A percentile compares a stretch with the other conserved stretches of the same genome.
Evolutionary conservation across 2,329 filamentous ascomycete species (phyloP).

Genomic region (Fusarium sp.): DNA sequence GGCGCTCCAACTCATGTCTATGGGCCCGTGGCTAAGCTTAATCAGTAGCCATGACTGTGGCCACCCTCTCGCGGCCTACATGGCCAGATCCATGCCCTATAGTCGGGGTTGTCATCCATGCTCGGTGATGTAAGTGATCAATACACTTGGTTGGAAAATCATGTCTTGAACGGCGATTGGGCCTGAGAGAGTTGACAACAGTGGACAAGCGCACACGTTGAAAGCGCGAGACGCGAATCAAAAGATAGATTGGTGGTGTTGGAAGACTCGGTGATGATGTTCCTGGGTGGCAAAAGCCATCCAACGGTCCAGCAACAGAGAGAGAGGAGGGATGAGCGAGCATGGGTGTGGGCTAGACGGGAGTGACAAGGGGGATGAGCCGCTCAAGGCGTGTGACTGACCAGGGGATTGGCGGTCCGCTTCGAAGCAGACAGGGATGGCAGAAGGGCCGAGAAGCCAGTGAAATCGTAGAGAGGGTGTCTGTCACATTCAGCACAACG

Average conservation of each 20-base stretch:
- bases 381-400: conserved; percentile 25
- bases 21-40: no score
- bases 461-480: conserved; percentile 34
- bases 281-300: conserved; percentile 37
- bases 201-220: conserved; percentile 15
- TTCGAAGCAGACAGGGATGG: conserved; percentile 29
- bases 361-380: conserved; percentile 32
- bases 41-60: background rate
- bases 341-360: conserved; percentile 4
- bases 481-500: conserved; percentile 24
- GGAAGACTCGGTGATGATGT: conserved; percentile 22
- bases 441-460: conserved; percentile 45
- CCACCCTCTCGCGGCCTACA: conserved; percentile 6
- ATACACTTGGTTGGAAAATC: conserved; percentile 17
- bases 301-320: conserved; percentile 19
- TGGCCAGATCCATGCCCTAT: conserved; percentile 14
- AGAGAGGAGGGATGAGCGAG: conserved; percentile 20
- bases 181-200: conserved; percentile 20
- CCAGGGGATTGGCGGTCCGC: conserved; percentile 28
- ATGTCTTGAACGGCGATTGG: conserved; percentile 28
- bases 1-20: conserved; percentile 11
- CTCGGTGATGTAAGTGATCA: conserved; percentile 12
- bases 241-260: conserved; percentile 6
- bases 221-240: conserved; percentile 33
- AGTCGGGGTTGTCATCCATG: background rate